phyloP scores from a whole-genome alignment of 1,284 basidiomycete species.

The Tilletia indica region DNA sequence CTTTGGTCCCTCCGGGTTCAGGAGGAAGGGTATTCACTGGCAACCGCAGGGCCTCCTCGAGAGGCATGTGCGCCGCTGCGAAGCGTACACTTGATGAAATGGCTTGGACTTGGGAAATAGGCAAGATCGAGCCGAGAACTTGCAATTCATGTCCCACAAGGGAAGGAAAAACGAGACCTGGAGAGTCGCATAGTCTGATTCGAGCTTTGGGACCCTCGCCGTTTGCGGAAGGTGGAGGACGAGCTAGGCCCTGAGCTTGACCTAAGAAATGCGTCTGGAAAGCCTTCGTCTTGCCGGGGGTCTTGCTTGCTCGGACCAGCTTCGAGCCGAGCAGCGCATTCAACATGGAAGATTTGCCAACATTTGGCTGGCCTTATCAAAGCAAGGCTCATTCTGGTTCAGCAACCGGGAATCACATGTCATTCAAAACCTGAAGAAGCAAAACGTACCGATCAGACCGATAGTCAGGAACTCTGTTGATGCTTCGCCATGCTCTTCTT shows the following conservation, averaged over 20 bases:
- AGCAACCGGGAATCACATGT: too few species aligned
- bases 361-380: constrained; percentile 72
- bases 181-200: constrained; percentile 38
- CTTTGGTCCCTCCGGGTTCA: constrained; percentile 43
- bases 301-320: constrained; percentile 79
- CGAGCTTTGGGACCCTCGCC: constrained; percentile 19
- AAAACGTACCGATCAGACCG: constrained; percentile 31
- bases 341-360: constrained; percentile 84
- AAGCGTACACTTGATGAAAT: constrained; percentile 73
- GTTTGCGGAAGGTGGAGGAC: constrained; percentile 20
- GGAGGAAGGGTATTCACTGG: not conserved
- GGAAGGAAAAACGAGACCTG: constrained; percentile 66
- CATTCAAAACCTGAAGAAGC: not conserved
- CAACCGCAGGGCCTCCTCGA: constrained; percentile 72
- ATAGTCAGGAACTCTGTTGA: constrained; percentile 32
- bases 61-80: constrained; percentile 69
- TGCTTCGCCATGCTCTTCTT: not conserved
- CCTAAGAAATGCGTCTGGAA: constrained; percentile 79
- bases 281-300: constrained; percentile 92
- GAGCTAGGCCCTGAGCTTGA: not conserved
- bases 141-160: constrained; percentile 55
- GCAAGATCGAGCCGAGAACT: constrained; percentile 76
- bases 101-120: constrained; percentile 76
- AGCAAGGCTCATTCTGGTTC: too few species aligned
- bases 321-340: constrained; percentile 83